Percentiles rank a stretch among this genome's conserved stretches.
Evolutionary conservation across 2,329 filamentous ascomycete species (phyloP).

Genomic region (Dactylellina cionopaga): DNA sequence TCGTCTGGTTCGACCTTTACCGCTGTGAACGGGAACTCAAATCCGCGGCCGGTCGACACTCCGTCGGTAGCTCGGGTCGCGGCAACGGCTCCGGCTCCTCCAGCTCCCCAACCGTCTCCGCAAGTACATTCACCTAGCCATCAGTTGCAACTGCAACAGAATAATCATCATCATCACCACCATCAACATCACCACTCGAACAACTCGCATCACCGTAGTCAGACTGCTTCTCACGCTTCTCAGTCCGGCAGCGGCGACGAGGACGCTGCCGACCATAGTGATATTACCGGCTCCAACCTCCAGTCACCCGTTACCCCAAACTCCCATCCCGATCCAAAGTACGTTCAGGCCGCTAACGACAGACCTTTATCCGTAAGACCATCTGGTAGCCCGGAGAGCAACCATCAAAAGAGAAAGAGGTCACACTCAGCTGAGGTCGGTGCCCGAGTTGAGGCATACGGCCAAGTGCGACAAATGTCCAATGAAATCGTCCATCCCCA

Average conservation of each 20-base stretch:
- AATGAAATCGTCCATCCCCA: conserved; percentile 50
- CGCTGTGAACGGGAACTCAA: conserved; percentile 47
- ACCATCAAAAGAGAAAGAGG: conserved; percentile 39
- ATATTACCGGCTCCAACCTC: conserved; percentile 41
- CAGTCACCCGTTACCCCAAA: conserved; percentile 49
- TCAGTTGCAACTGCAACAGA: conserved; percentile 21
- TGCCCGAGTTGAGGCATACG: conserved; percentile 41
- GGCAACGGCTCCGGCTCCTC: conserved; percentile 24
- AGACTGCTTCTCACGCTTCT: conserved; percentile 48
- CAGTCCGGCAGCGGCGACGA: conserved; percentile 51
- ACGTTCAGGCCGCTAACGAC: conserved; percentile 38
- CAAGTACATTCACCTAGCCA: conserved; percentile 29
- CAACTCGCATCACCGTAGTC: conserved; percentile 41
- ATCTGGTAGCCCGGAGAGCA: conserved; percentile 42
- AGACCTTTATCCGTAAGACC: conserved; percentile 24
- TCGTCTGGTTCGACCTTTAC: conserved; percentile 47
- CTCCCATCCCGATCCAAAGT: conserved; percentile 47
- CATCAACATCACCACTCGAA: conserved; percentile 12
- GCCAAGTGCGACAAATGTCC: conserved; percentile 42
- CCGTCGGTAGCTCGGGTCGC: conserved; percentile 25
- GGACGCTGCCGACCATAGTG: conserved; percentile 45
- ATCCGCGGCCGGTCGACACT: conserved; percentile 32
- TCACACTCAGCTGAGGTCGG: conserved; percentile 33
- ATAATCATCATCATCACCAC: conserved; percentile 27
- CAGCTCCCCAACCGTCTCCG: neutral